Conservation (phyloP, 306 rosid genomes). For the Medicago truncatula region DNA sequence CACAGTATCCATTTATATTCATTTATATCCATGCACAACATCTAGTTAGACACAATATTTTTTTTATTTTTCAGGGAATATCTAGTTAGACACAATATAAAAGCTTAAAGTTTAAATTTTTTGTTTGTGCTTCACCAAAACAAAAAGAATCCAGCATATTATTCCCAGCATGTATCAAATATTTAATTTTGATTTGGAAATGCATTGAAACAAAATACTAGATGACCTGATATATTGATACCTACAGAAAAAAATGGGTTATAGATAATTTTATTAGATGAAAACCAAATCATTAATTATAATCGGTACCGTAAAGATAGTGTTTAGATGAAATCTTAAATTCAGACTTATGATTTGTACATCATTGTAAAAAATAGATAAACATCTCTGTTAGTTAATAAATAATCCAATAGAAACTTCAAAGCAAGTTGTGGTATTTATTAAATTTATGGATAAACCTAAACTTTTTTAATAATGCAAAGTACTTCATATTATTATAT, state of each 20-base stretch:
- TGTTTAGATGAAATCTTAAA: neutral
- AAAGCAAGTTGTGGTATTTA: slow-evolving; percentile 11
- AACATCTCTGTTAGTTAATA: neutral
- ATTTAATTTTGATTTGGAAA: too few relatives aligned
- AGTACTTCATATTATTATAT: slow-evolving; percentile 1
- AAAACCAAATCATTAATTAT: neutral
- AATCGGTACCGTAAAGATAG: neutral
- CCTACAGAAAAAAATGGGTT: neutral
- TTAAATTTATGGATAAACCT: neutral
- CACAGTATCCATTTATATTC: too few relatives aligned
- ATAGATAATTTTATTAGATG: too few relatives aligned
- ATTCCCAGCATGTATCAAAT: too few relatives aligned
- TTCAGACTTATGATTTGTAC: neutral
- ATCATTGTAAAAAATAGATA: neutral
- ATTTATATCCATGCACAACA: too few relatives aligned
- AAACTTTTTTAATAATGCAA: slow-evolving; percentile 8
- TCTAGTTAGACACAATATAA: too few relatives aligned
- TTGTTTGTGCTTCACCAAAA: too few relatives aligned
- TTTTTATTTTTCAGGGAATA: too few relatives aligned
- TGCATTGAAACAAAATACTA: neutral
- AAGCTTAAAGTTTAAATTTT: too few relatives aligned
- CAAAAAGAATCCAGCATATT: too few relatives aligned
- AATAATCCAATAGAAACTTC: neutral
- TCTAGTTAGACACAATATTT: too few relatives aligned
- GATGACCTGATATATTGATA: neutral